phyloP scores from a whole-genome alignment of 768 basidiomycete genomes.

The Suillus spraguei region DNA sequence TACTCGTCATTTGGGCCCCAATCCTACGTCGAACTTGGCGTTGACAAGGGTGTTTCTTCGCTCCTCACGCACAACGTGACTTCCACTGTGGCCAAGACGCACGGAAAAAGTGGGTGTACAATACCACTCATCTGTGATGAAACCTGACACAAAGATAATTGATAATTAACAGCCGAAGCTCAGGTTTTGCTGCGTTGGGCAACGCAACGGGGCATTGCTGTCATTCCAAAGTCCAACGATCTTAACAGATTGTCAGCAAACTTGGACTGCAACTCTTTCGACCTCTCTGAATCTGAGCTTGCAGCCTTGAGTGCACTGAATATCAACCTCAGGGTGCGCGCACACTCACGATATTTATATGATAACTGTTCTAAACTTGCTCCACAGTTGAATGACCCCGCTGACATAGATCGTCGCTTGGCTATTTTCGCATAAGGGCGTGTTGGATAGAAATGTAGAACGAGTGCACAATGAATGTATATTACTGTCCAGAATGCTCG shows the following conservation, averaged over 20 bases:
- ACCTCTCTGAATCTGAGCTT: conserved; percentile 61
- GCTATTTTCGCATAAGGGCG: conserved; percentile 66
- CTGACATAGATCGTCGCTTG: conserved; percentile 62
- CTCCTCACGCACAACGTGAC: conserved; percentile 56
- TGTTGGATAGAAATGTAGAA: conserved; percentile 6
- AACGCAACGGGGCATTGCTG: conserved; percentile 70
- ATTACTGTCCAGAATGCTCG: background rate
- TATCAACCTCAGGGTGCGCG: conserved; percentile 59
- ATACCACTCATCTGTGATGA: background rate
- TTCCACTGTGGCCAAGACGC: conserved; percentile 45
- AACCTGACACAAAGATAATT: background rate
- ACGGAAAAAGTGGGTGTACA: conserved; percentile 51
- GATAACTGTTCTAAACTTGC: conserved; percentile 10
- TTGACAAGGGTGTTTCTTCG: conserved; percentile 51
- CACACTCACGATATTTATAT: background rate
- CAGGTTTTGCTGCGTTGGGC: conserved; percentile 83
- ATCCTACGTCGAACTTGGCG: conserved; percentile 66
- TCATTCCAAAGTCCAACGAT: conserved; percentile 73
- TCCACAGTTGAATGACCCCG: conserved; percentile 68
- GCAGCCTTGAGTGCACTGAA: conserved; percentile 61
- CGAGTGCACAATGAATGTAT: conserved; percentile 10
- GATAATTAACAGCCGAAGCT: conserved; percentile 37
- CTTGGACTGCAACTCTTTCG: conserved; percentile 46
- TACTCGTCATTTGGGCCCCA: conserved; percentile 60
- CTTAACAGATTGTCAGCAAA: conserved; percentile 42